Evolutionary conservation across 306 rosid genomes (phyloP), one percentile per base, ranked within the genome.

Genomic region (Trifolium repens): DNA sequence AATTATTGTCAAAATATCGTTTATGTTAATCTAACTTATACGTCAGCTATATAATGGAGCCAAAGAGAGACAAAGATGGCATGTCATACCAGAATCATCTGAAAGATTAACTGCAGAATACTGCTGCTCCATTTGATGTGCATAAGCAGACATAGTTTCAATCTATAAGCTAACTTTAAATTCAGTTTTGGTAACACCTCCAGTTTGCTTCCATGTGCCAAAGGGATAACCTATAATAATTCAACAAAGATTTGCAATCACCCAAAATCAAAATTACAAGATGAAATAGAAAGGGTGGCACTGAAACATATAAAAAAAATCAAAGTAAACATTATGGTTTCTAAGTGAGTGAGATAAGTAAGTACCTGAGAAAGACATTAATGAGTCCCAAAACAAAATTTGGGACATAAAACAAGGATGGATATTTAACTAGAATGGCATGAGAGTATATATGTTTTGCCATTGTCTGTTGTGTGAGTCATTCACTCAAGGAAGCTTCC

Each of bases 111-210:
- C 80, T 17, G 89, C 71, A 22, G 94, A 88, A 78, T 74, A 72
- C 71, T 86, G 88, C 64, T 77, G 88, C 84, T 91, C 90, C 91
- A 91, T 86, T 73, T 77, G 89, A 79, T 79, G 85, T 71, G 84
- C 86, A 82, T 86, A 83, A 54, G 88, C 85, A 79, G 98, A 91
- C 93, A 89, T 90, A 43, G 61, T 72, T 78, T 78, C 72, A 77
- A 62, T 24, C 61, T 78, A 70, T 49, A 44, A 34, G 47, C 50
- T n/a, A 75, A 78, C 70, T 55, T 58, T 74, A 22, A n/a, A 47
- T 62, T 73, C 13, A 15, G 73, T 79, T 76, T 84, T 85, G 35
- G 68, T 59, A 76, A 62, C 75, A 49, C 68, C 35, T 78, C 65
- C 67, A 65, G 50, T 73, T 76, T 63, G 73, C 71, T 84, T 79